Evolutionary conservation across 139 green algal species (phyloP), one percentile per base, ranked within the genome.

Genomic region (Volvox africanus): DNA sequence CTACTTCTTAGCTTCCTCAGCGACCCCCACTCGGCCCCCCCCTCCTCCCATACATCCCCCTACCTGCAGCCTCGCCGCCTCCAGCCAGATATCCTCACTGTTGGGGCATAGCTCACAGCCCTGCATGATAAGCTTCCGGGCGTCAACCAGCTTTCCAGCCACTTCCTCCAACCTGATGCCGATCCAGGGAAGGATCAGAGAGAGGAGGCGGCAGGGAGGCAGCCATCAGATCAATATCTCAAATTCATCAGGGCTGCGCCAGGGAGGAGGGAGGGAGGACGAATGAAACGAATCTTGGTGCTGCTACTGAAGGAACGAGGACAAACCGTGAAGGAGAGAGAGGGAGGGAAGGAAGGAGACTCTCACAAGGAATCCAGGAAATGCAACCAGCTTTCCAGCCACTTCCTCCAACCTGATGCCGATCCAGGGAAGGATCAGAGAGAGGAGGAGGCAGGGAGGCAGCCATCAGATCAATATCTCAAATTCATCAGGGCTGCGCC

Each of bases 81-180:
- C 98, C 91, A 99, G 95, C 98, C 98, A 99, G 30, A 99, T 97
- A 90, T 99, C 98, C 83, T 99, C 98, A 89, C 91, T 98, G 90
- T 94, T 96, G 50, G 98, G 97, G 93, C 98, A 99, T 89, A 96
- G 91, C 91, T 99, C 98, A 90, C 97, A 99, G 17, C 98, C 98
- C 93, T 98, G 96, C 55, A 92, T 68, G 21, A 97, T 94, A 69
- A 98, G 93, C 50, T 81, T 89, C 62, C 96, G 93, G 35, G 97
- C 97, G 68, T 96, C 93, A 32, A 82, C 79, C 87, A 97, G 92
- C 87, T 96, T 96, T 69, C 94, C 96, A 0, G 94, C 92, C 79
- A 94, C 89, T 92, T 96, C 94, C 92, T 96, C 94, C 88, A 96
- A 68, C 11, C 85, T 89, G 73, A 12, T 11, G 9, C 44, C 44